These are phyloP conservation scores for Vaccinium corymbosum DNA, from an alignment of 148 eudicot species.

Conservation along the genomic window DNA sequence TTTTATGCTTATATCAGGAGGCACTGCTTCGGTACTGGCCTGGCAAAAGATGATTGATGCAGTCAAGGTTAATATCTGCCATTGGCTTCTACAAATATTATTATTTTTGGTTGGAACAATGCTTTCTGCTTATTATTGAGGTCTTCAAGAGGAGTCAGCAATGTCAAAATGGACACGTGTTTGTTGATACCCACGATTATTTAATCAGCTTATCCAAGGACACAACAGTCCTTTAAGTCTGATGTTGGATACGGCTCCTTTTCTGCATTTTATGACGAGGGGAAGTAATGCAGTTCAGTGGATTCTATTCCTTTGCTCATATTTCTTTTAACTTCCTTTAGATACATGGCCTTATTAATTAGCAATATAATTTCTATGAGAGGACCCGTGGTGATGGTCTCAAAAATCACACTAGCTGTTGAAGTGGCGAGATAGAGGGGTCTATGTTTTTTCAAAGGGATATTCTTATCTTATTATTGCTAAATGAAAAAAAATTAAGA, in stretches of 20 bases:
- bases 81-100: background rate
- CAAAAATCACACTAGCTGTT: background rate
- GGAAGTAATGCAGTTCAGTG: background rate
- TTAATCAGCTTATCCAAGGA: background rate
- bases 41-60: slow-evolving; percentile 49
- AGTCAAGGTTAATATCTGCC: slow-evolving; percentile 33
- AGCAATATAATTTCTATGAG: background rate
- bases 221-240: background rate
- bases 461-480: background rate
- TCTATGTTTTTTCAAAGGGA: background rate
- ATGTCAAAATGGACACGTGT: background rate
- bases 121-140: background rate
- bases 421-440: background rate
- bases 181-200: background rate
- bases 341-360: background rate
- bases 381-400: background rate
- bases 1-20: slow-evolving; percentile 21
- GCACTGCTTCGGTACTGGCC: slow-evolving; percentile 12
- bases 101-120: background rate
- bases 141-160: background rate
- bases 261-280: background rate
- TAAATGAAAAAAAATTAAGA: background rate
- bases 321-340: background rate
- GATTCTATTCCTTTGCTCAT: background rate
- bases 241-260: background rate